phyloP scores from a whole-genome alignment of 1,139 yeast genomes.

The Meyerozyma smithsonii region DNA sequence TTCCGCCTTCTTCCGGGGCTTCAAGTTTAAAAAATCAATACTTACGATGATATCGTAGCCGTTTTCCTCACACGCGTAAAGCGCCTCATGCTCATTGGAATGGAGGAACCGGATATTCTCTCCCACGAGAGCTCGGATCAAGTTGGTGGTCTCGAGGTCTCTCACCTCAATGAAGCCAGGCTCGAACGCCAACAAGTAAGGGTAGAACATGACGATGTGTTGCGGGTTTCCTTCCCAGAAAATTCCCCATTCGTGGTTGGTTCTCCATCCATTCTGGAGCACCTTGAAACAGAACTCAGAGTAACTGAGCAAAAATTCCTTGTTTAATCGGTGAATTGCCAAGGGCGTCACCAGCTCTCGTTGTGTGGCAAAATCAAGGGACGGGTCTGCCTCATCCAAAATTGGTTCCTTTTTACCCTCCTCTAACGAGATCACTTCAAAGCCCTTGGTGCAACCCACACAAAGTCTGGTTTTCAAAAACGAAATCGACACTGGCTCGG shows the following conservation, averaged over 20 bases:
- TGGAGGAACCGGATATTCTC: conserved; percentile 87
- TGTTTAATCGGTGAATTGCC: conserved; percentile 85
- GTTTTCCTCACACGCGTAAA: conserved; percentile 87
- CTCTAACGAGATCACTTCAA: conserved; percentile 86
- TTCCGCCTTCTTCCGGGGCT: conserved; percentile 18
- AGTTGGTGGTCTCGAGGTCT: conserved; percentile 81
- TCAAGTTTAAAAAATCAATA: conserved; percentile 68
- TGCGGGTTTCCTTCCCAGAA: conserved; percentile 97
- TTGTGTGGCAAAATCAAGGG: conserved; percentile 90
- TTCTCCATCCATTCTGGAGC: conserved; percentile 94
- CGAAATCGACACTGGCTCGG: conserved; percentile 89
- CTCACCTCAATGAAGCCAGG: conserved; percentile 87
- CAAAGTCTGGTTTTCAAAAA: conserved; percentile 85
- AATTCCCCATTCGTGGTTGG: conserved; percentile 89
- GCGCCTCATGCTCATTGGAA: conserved; percentile 87
- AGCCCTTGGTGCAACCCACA: conserved; percentile 94
- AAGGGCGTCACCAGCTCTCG: conserved; percentile 79
- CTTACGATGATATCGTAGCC: conserved; percentile 91
- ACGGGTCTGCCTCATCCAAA: conserved; percentile 94
- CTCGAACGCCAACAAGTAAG: conserved; percentile 88
- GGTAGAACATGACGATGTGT: conserved; percentile 88
- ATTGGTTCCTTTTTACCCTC: conserved; percentile 71
- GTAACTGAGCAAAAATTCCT: conserved; percentile 81
- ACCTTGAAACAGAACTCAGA: conserved; percentile 93
- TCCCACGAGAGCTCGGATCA: conserved; percentile 87